A percentile compares a stretch with the other conserved stretches of the same genome.
phyloP scores from a whole-genome alignment of 1,139 yeast genomes.

The Pichia sp. region DNA sequence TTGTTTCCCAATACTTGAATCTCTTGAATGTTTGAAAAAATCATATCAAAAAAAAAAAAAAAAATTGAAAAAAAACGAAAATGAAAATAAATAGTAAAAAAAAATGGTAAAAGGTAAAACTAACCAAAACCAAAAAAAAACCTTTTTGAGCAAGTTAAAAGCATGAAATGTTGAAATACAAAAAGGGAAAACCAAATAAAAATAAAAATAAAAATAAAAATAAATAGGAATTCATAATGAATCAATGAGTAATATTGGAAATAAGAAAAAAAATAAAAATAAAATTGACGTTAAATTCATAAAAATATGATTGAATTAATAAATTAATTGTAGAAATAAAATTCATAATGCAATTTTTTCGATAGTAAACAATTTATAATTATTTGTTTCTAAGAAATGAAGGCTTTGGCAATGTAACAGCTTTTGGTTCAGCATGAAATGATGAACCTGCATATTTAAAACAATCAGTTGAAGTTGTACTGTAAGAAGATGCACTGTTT shows the following conservation, averaged over 20 bases:
- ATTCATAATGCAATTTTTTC: background rate
- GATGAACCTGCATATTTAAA: slow-evolving; percentile 51
- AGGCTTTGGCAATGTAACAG: slow-evolving; percentile 51
- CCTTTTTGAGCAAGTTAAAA: background rate
- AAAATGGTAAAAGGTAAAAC: background rate
- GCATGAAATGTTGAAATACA: background rate
- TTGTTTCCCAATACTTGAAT: too few relatives aligned
- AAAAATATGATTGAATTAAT: background rate
- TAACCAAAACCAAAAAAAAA: slow-evolving; percentile 1
- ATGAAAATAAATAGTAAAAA: background rate
- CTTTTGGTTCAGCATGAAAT: slow-evolving; percentile 53
- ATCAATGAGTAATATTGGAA: background rate
- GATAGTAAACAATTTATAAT: background rate
- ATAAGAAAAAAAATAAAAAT: background rate
- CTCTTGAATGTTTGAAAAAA: background rate
- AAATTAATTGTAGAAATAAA: slow-evolving; percentile 1
- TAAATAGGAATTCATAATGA: background rate
- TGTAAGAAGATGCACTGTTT: slow-evolving; percentile 9
- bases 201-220: background rate
- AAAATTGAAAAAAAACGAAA: slow-evolving; percentile 1
- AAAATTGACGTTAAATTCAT: background rate
- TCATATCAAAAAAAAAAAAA: background rate
- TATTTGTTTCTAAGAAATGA: slow-evolving; percentile 34
- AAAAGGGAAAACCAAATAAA: background rate
- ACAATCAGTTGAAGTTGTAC: slow-evolving; percentile 6